Evolutionary conservation across 768 basidiomycete genomes (phyloP), one percentile per base, ranked within the genome.

Genomic region (Termitomyces sp.): DNA sequence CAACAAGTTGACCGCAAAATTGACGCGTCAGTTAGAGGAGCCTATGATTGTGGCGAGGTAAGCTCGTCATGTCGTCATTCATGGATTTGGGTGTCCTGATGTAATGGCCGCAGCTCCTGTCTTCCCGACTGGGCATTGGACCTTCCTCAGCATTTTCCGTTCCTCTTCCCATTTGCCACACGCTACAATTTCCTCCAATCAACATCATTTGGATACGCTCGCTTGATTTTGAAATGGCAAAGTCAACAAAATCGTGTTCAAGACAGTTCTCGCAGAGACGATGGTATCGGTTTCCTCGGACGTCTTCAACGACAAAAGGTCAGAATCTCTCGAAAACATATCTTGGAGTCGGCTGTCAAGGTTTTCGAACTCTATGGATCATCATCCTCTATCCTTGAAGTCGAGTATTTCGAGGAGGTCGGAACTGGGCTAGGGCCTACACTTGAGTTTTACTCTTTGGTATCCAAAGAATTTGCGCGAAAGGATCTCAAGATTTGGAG

Each of bases 41-140:
- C 92, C 94, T 0, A 97, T 98, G 94, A 97, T 99, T 61, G 95
- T 99, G 43, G 97, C 96, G 1, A 95, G 93, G 94, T 93, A 63
- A 60, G 78, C 69, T 47, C 40, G 17, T 19, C 8, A 19, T 27
- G 37, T 34, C 58, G n/a, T 14, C n/a, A 19, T 19, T 29, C 21
- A 8, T 35, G 49, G 16, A 31, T 54, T 17, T 40, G 37, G 45
- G 0, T 25, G 17, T 59, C 51, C 45, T 68, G 42, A 54, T 11
- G 29, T 58, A 54, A 25, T 37, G 49, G 37, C 54, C 37, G 14
- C 54, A 97, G 96, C 65, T 92, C 92, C 25, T 98, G 97, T 72
- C 75, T 98, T 4, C 97, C 97, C 6, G 95, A 97, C 66, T 99
- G 97, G 97, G 92, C 96, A 0, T 75, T 95, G 43, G 96, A 98